phyloP scores from a whole-genome alignment of 352 stramenopile genomes.

The Phytophthora melonis region DNA sequence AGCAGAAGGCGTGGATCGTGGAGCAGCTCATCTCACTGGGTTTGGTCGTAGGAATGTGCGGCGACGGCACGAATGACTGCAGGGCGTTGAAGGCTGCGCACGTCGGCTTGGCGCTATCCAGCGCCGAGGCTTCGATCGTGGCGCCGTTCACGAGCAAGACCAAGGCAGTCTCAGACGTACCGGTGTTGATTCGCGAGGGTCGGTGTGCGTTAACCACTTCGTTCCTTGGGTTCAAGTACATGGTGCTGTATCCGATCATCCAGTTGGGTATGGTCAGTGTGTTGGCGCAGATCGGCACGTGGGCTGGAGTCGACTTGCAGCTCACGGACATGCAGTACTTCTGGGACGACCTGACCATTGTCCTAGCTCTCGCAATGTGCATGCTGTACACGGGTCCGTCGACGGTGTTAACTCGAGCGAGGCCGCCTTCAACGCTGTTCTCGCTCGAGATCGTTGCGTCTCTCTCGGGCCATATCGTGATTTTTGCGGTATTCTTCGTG shows the following conservation, averaged over 20 bases:
- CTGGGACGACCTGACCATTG: conserved; percentile 64
- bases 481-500: conserved; percentile 55
- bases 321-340: conserved; percentile 72
- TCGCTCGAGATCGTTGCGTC: conserved; percentile 55
- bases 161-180: conserved; percentile 79
- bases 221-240: conserved; percentile 54
- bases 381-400: conserved; percentile 67
- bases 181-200: conserved; percentile 82
- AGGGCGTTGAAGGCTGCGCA: conserved; percentile 87
- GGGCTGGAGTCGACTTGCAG: conserved; percentile 42
- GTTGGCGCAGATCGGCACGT: conserved; percentile 38
- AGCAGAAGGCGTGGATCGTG: conserved; percentile 66
- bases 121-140: conserved; percentile 87
- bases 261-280: conserved; percentile 62
- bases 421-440: conserved; percentile 60
- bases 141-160: conserved; percentile 89
- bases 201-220: conserved; percentile 77
- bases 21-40: conserved; percentile 56
- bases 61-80: conserved; percentile 85
- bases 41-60: conserved; percentile 57
- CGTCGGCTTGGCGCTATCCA: conserved; percentile 84
- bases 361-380: conserved; percentile 55
- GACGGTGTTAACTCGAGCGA: conserved; percentile 38
- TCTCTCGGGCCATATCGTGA: conserved; percentile 47
- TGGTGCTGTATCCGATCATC: conserved; percentile 66